Evolutionary conservation across 2,329 filamentous ascomycete genomes (phyloP), one percentile per base, ranked within the genome.

Genomic region (Pseudogymnoascus sp.): DNA sequence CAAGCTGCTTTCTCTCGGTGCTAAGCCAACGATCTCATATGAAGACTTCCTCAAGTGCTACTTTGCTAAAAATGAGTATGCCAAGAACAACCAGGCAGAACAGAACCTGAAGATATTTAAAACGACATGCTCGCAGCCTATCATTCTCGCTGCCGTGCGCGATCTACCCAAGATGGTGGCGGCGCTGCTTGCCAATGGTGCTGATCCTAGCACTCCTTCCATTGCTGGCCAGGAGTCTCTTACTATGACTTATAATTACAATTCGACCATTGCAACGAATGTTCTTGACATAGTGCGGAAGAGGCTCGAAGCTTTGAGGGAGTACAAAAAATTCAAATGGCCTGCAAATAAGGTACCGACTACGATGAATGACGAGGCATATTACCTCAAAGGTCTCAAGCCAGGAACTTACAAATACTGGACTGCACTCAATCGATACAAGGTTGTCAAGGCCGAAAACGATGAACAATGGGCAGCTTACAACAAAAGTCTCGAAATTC

Each of bases 1-100:
- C 31, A 84, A 83, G 65, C 76, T 94, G 2, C 78, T 94, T 1
- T 78, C 84, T 2, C 76, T 79, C 5, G 90, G 89, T 1, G 86
- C 88, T 1, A 75, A 79, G 1, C 74, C 84, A 0, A 73, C 80
- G 0, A 79, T 92, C 35, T 79, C 84, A 6, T 88, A 87, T 63
- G 84, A 86, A 33, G 78, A 78, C 2, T 92, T 85, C 80, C 74
- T 88, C 41, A 86, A 86, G 69, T 76, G 81, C 0, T 80, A 77
- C 10, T 72, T 83, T 36, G 76, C 75, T 0, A 72, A 77, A 0
- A 76, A 73, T 42, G 68, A 78, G 21, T 70, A 71, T 17, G 66
- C 71, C 10, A 69, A 68, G 2, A 69, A 78, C 2, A 67, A 76
- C 17, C 74, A 68, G 13, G 70, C 79, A 1, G 81, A 87, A 21